These are phyloP conservation scores for Nakazawaea wickerhamii DNA, from an alignment of 805 yeast species.

Conservation along the genomic window DNA sequence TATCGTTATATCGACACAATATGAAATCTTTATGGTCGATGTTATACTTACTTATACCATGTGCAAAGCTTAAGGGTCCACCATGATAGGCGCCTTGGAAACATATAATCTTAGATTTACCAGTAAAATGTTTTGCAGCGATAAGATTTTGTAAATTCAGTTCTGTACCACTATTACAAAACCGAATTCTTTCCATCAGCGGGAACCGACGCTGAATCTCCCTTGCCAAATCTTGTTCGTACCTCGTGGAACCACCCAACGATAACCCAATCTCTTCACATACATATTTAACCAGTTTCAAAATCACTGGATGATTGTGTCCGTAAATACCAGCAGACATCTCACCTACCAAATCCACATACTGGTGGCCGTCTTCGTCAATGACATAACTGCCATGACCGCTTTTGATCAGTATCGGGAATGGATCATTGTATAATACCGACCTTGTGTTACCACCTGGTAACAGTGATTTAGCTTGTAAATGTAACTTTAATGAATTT, in stretches of 20 bases:
- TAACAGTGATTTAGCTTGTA: constrained; percentile 4
- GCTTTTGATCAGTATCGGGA: constrained; percentile 10
- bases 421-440: constrained; percentile 14
- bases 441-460: constrained; percentile 17
- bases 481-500: constrained; percentile 5
- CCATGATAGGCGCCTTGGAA: constrained; percentile 16
- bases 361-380: constrained; percentile 15
- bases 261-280: constrained; percentile 11
- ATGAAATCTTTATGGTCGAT: constrained; percentile 9
- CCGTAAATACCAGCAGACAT: constrained; percentile 17
- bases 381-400: constrained; percentile 8
- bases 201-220: constrained; percentile 13
- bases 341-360: constrained; percentile 15
- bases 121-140: constrained; percentile 14
- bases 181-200: constrained; percentile 10
- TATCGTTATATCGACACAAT: constrained; percentile 11
- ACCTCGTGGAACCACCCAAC: constrained; percentile 12
- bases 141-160: constrained; percentile 14
- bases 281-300: constrained; percentile 9
- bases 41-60: constrained; percentile 8
- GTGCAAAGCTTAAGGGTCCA: constrained; percentile 12
- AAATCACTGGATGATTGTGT: constrained; percentile 15
- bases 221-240: constrained; percentile 10
- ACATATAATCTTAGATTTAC: constrained; percentile 13
- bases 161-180: constrained; percentile 17